Evolutionary conservation across 2,329 filamentous ascomycete genomes (phyloP), one percentile per base, ranked within the genome.

Genomic region (Paecilomyces fulvus): DNA sequence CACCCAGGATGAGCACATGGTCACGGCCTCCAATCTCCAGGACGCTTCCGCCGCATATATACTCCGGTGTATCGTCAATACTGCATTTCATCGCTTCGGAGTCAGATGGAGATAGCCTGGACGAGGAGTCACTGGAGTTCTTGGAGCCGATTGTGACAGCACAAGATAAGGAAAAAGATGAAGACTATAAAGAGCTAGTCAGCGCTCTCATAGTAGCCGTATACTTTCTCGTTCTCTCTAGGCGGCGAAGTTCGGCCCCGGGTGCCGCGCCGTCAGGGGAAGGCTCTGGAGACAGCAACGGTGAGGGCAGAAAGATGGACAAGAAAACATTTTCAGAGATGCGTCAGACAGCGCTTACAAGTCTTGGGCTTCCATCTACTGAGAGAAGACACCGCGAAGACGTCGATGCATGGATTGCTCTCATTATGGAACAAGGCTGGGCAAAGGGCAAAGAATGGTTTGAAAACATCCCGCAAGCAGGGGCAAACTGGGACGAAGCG

Each of bases 401-500:
- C 33, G 79, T 90, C 37, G 83, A 88, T 58, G 73, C 74, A 2
- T 87, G 86, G 60, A 79, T 88, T 57, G 70, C 80, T 20, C 73
- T 81, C 56, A 79, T 88, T 48, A 80, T 73, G 60, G 67, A 70
- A 20, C 69, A 73, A 21, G 69, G 69, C 1, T 81, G 78, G 75
- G 72, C 80, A 17, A 77, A 82, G 79, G 86, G 69, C 3, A 69
- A 80, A 53, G 85, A 89, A 64, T 90, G 87, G 87, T 89, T 88
- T 58, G 73, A 78, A 28, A 83, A 88, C 60, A 78, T 79, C 49
- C 73, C 74, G 7, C 64, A 63, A 59, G 71, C 71, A 7, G 72
- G 64, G 3, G 71, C 69, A 23, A 57, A 72, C 9, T 43, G 37
- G 37, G 65, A 70, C 43, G 69, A 66, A 1, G 70, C 73, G 48